phyloP scores from a whole-genome alignment of 108 stramenopile genomes.

The Nannochloropsis salina region DNA sequence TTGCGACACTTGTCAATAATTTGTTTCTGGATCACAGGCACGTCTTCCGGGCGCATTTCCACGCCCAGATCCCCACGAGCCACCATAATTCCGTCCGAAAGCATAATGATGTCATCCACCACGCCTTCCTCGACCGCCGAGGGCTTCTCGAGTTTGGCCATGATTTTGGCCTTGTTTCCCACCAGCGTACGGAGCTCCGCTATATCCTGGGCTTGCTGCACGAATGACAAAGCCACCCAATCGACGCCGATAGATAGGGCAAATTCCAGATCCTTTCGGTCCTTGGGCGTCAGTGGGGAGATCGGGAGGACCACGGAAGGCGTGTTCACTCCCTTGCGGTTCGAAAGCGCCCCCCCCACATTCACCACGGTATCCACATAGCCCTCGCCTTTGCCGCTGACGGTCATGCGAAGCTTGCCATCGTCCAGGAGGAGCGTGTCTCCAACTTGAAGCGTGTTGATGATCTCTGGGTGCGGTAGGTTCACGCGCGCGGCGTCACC shows the following conservation, averaged over 20 bases:
- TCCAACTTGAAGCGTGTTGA: constrained; percentile 64
- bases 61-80: constrained; percentile 95
- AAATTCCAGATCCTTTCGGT: constrained; percentile 76
- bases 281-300: constrained; percentile 80
- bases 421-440: constrained; percentile 85
- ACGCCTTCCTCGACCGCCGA: constrained; percentile 59
- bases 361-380: constrained; percentile 75
- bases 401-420: constrained; percentile 84
- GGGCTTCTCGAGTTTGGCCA: constrained; percentile 97
- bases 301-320: constrained; percentile 85
- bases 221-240: constrained; percentile 91
- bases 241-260: constrained; percentile 82
- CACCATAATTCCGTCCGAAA: constrained; percentile 93
- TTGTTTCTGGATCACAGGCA: constrained; percentile 85
- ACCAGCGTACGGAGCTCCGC: constrained; percentile 72
- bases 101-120: constrained; percentile 66
- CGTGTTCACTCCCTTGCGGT: constrained; percentile 87
- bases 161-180: constrained; percentile 64
- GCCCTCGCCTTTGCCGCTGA: constrained; percentile 67
- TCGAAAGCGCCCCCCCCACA: constrained; percentile 76
- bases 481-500: constrained; percentile 74
- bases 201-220: constrained; percentile 79
- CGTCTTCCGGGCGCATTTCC: constrained; percentile 86
- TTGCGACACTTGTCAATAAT: constrained; percentile 84
- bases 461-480: constrained; percentile 90